phyloP scores from a whole-genome alignment of 345 rosid species.

The Noccaea caerulescens region DNA sequence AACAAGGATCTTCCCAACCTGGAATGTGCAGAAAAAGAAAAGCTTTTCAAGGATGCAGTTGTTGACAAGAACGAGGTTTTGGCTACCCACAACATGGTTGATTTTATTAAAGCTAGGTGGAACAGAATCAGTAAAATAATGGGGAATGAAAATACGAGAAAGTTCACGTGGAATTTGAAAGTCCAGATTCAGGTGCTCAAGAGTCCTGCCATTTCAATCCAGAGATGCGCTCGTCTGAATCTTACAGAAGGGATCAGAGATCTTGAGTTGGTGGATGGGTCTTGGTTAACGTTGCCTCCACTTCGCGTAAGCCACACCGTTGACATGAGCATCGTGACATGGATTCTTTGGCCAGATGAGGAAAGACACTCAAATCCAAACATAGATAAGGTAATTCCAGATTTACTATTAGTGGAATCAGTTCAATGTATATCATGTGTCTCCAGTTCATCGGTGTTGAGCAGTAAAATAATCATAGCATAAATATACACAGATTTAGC shows the following conservation, averaged over 20 bases:
- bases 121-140: constrained; percentile 70
- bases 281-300: constrained; percentile 57
- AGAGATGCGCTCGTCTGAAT: constrained; percentile 58
- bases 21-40: constrained; percentile 50
- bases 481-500: constrained; percentile 17
- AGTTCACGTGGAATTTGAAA: constrained; percentile 93
- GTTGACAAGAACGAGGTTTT: constrained; percentile 43
- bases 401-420: constrained; percentile 1
- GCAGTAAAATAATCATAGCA: constrained; percentile 14
- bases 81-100: constrained; percentile 49
- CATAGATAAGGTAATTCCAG: constrained; percentile 76
- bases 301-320: constrained; percentile 58
- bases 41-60: constrained; percentile 43
- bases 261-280: constrained; percentile 58
- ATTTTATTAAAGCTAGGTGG: constrained; percentile 68
- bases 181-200: constrained; percentile 82
- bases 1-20: constrained; percentile 70
- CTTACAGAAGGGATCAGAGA: constrained; percentile 50
- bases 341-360: constrained; percentile 99
- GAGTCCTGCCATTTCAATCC: constrained; percentile 67
- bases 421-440: not conserved
- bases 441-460: constrained; percentile 19
- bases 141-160: constrained; percentile 62
- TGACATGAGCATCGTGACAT: constrained; percentile 75
- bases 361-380: constrained; percentile 86